Conservation (phyloP, 2,329 filamentous ascomycete genomes). For the Escovopsis weberi region DNA sequence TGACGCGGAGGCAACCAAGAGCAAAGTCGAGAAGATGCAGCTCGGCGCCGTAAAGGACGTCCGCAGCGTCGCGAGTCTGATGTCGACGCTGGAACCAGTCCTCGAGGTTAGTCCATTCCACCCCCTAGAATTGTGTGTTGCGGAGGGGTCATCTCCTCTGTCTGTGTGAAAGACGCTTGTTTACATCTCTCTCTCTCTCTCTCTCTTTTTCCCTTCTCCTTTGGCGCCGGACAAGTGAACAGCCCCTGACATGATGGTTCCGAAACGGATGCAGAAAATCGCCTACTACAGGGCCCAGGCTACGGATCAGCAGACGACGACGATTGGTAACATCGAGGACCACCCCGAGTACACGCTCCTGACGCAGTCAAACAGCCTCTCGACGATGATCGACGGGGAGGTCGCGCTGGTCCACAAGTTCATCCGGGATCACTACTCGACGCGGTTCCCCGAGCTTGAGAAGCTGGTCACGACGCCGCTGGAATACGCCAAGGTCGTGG, state of each 20-base stretch:
- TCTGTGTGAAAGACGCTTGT: slow-evolving; percentile 25
- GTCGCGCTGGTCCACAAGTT: slow-evolving; percentile 91
- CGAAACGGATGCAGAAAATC: slow-evolving; percentile 54
- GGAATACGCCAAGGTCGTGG: slow-evolving; percentile 89
- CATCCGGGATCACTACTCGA: slow-evolving; percentile 88
- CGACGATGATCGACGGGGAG: slow-evolving; percentile 85
- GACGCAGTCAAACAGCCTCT: slow-evolving; percentile 77
- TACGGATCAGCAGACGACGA: slow-evolving; percentile 41
- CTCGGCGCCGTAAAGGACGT: slow-evolving; percentile 61
- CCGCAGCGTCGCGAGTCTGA: slow-evolving; percentile 62
- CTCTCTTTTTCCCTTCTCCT: slow-evolving; percentile 4
- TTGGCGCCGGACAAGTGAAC: slow-evolving; percentile 18
- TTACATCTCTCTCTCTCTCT: slow-evolving; percentile 41
- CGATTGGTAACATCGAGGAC: slow-evolving; percentile 75
- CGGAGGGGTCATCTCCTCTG: slow-evolving; percentile 5
- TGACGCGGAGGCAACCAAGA: slow-evolving; percentile 56
- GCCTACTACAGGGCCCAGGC: slow-evolving; percentile 57
- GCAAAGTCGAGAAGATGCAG: slow-evolving; percentile 72
- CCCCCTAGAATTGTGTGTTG: slow-evolving; percentile 12
- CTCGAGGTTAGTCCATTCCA: slow-evolving; percentile 53
- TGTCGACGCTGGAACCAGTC: slow-evolving; percentile 68
- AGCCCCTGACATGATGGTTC: slow-evolving; percentile 53
- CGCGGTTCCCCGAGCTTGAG: slow-evolving; percentile 86
- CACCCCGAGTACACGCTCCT: slow-evolving; percentile 83
- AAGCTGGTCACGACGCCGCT: slow-evolving; percentile 78